Evolutionary conservation across 306 rosid genomes (phyloP), one percentile per base, ranked within the genome.

Genomic region (Senna siamea): DNA sequence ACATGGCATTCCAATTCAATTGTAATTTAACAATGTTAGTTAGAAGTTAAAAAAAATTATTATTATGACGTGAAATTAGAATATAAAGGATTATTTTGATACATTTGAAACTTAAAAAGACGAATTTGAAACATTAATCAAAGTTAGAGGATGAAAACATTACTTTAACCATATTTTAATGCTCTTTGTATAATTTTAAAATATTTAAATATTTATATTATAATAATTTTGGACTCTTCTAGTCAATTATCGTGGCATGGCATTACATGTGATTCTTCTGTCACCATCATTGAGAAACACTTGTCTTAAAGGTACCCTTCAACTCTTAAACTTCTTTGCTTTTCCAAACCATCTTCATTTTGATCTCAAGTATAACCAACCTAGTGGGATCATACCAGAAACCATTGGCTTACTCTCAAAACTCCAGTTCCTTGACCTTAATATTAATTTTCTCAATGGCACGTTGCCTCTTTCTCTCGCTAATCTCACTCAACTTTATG

Each of bases 371-470:
- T 4, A 5, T 0, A 84, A 84, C 30, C 13, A 58, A 20, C 79
- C 19, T 14, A 4, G 0, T 10, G 58, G 58, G 0, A 8, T 10
- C 32, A 53, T 53, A 53, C 58, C 58, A 9, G 14, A 53, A 53
- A 8, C 11, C 58, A 53, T 53, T 7, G 58, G 58, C 6, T 11
- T 53, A 14, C 76, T 66, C 23, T 79, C 86, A 15, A 85, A 64
- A 9, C 82, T 85, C 32, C 73, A 32, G 12, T 79, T 37, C 13
- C 89, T 85, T 34, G 86, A 85, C 48, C 86, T 85, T 15, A 73
- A 80, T 7, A 56, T 62, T 0, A 84, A 84, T 40, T 4, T 23
- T 11, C 75, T 80, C 75, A 80, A 51, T 43, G 74, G 77, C 3
- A 55, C 78, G 0, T 20, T 84, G 4, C 87, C 87, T 44, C 75